Evolutionary conservation across 345 rosid species (phyloP).

Genomic region (Melaleuca quinquenervia): DNA sequence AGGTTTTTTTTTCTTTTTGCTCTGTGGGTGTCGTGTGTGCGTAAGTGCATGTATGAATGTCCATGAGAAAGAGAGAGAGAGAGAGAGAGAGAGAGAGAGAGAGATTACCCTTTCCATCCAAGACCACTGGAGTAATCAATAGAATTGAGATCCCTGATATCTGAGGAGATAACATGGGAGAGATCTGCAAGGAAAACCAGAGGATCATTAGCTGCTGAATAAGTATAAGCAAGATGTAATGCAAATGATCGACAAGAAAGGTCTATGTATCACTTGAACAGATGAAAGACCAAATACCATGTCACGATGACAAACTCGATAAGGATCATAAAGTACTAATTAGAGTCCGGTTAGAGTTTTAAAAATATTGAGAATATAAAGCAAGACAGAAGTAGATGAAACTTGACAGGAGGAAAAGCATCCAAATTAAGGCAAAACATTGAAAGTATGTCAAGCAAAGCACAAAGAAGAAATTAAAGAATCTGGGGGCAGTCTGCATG

Average conservation of each 20-base stretch:
- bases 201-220: neutral
- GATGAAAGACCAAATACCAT: neutral
- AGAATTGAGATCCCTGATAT: constrained; percentile 62
- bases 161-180: constrained; percentile 61
- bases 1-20: neutral
- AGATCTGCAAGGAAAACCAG: constrained; percentile 27
- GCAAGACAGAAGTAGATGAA: neutral
- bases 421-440: neutral
- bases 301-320: neutral
- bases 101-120: constrained; percentile 88
- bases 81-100: neutral
- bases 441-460: neutral
- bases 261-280: neutral
- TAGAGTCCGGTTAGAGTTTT: neutral
- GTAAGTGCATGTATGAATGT: neutral
- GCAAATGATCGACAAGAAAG: neutral
- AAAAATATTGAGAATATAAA: neutral
- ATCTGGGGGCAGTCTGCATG: neutral
- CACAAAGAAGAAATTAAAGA: neutral
- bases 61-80: neutral
- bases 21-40: rapidly evolving
- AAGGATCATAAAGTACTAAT: neutral
- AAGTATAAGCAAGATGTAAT: neutral
- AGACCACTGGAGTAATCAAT: constrained; percentile 81
- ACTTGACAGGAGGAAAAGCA: neutral